A percentile compares a stretch with the other conserved stretches of the same genome.
Evolutionary conservation across 805 yeast genomes (phyloP).

Genomic region (Saturnispora sekii): DNA sequence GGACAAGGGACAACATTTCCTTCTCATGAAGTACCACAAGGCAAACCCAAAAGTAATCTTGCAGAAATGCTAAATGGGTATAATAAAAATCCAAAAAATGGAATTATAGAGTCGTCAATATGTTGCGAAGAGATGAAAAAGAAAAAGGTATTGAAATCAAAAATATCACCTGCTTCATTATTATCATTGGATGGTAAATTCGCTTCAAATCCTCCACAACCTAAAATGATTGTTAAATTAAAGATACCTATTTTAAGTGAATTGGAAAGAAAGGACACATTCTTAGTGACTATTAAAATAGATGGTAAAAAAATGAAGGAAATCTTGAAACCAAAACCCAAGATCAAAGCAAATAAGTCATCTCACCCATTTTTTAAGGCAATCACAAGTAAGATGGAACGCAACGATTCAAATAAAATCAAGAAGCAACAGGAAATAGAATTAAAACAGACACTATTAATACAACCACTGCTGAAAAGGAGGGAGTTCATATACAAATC

Average conservation of each 20-base stretch:
- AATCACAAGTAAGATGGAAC: conserved; percentile 1
- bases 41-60: neutral
- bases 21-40: neutral
- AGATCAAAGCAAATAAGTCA: conserved; percentile 5
- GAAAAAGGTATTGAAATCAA: neutral
- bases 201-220: neutral
- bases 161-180: neutral
- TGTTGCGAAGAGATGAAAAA: neutral
- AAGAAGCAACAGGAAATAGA: neutral
- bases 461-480: conserved; percentile 3
- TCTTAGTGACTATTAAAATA: conserved; percentile 5
- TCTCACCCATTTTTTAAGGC: conserved; percentile 13
- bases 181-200: conserved; percentile 1
- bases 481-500: conserved; percentile 7
- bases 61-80: conserved; percentile 2
- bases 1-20: neutral
- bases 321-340: conserved; percentile 1
- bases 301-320: neutral
- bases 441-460: neutral
- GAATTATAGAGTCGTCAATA: neutral
- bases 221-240: neutral
- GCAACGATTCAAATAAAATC: neutral
- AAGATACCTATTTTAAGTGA: neutral
- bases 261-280: neutral
- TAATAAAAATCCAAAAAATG: neutral